Percentiles rank a stretch among this genome's conserved stretches.
phyloP scores from a whole-genome alignment of 768 basidiomycete genomes.

The Lepiota subincarnata region DNA sequence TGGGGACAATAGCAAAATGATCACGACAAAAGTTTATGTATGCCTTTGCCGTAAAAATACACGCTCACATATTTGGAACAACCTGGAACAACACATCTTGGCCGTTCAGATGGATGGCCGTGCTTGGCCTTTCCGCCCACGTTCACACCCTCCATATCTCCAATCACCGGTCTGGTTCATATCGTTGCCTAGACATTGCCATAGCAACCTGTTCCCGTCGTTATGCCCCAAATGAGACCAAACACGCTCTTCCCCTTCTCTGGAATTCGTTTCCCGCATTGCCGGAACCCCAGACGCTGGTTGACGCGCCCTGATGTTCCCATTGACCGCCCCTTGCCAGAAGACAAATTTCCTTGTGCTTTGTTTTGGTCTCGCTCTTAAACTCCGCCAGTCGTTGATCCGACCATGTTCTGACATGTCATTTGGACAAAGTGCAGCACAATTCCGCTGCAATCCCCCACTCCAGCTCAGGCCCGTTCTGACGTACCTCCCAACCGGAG shows the following conservation, averaged over 20 bases:
- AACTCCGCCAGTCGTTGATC: too few species aligned
- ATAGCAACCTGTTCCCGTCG: constrained; percentile 12
- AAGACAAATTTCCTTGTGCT: neutral
- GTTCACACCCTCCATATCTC: constrained; percentile 1
- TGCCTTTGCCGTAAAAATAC: constrained; percentile 13
- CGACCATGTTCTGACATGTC: too few species aligned
- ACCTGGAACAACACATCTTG: constrained; percentile 6
- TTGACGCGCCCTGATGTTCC: neutral
- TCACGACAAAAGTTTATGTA: constrained; percentile 14
- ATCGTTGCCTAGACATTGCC: constrained; percentile 6
- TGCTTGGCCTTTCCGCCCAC: neutral
- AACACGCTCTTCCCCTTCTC: neutral
- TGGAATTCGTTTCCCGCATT: neutral
- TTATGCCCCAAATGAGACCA: neutral
- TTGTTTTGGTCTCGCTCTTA: neutral
- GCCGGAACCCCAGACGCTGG: neutral
- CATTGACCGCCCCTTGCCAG: too few species aligned
- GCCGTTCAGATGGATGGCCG: neutral
- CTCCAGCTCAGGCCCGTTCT: neutral
- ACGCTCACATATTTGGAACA: constrained; percentile 13
- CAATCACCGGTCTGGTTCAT: neutral
- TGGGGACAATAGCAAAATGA: constrained; percentile 14
- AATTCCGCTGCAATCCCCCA: neutral
- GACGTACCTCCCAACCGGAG: neutral
- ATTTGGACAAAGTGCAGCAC: too few species aligned